Evolutionary conservation across 2,329 filamentous ascomycete species (phyloP).

Genomic region (Penicillium psychrosexuale): DNA sequence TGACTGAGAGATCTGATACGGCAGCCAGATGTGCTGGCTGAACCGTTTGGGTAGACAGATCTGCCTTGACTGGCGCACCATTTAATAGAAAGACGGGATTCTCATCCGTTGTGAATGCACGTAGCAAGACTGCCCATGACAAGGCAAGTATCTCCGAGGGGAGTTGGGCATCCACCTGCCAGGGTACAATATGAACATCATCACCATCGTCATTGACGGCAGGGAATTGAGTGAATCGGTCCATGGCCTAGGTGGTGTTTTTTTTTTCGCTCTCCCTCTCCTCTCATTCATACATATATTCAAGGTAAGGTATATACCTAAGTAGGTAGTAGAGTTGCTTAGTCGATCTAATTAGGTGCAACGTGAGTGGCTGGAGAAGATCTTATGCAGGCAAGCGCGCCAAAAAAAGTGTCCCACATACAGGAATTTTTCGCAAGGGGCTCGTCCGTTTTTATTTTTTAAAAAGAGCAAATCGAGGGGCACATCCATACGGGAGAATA

Average conservation of each 20-base stretch:
- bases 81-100: slow-evolving; percentile 32
- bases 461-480: background rate
- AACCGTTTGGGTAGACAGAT: slow-evolving; percentile 20
- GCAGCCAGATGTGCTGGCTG: slow-evolving; percentile 16
- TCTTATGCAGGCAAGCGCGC: slow-evolving; percentile 8
- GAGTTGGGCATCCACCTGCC: slow-evolving; percentile 17
- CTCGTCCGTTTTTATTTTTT: no score
- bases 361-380: slow-evolving; percentile 18
- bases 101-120: slow-evolving; percentile 32
- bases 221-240: slow-evolving; percentile 25
- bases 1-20: slow-evolving; percentile 6
- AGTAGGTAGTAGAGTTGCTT: slow-evolving; percentile 11
- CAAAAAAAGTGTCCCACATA: background rate
- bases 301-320: slow-evolving; percentile 13
- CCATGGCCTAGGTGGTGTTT: slow-evolving; percentile 15
- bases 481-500: background rate
- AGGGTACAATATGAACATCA: slow-evolving; percentile 14
- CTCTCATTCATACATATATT: slow-evolving; percentile 16
- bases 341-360: slow-evolving; percentile 13
- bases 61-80: slow-evolving; percentile 26
- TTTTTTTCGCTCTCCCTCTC: background rate
- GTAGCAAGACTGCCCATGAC: slow-evolving; percentile 33
- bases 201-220: slow-evolving; percentile 15
- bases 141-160: slow-evolving; percentile 20
- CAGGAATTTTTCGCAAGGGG: background rate